Evolutionary conservation across 768 basidiomycete species (phyloP).

Genomic region (Suillus plorans): DNA sequence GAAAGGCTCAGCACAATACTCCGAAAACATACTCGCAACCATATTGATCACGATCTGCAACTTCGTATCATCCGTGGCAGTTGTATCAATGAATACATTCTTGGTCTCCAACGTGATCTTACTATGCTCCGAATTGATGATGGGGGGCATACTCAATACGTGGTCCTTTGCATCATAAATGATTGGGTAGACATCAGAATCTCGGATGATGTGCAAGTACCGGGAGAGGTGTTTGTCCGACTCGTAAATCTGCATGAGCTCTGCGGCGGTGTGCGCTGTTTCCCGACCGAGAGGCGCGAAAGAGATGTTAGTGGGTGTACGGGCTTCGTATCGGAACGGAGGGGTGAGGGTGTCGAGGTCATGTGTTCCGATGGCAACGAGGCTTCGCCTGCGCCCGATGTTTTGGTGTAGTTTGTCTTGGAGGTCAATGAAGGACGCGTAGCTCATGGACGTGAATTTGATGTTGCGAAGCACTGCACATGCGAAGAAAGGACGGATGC

Average conservation of each 20-base stretch:
- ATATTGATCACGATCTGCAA: slow-evolving; percentile 95
- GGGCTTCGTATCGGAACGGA: slow-evolving; percentile 87
- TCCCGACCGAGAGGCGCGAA: slow-evolving; percentile 86
- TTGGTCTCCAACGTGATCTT: slow-evolving; percentile 93
- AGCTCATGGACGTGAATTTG: slow-evolving; percentile 83
- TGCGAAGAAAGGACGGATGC: slow-evolving; percentile 88
- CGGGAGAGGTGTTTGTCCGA: slow-evolving; percentile 91
- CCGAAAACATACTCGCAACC: slow-evolving; percentile 95
- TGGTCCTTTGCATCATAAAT: slow-evolving; percentile 89
- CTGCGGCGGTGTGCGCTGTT: slow-evolving; percentile 78
- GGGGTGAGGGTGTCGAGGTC: slow-evolving; percentile 87
- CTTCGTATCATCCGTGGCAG: slow-evolving; percentile 96
- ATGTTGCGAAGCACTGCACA: slow-evolving; percentile 89
- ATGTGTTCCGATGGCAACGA: slow-evolving; percentile 97
- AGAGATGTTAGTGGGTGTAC: slow-evolving; percentile 83
- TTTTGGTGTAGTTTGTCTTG: slow-evolving; percentile 99
- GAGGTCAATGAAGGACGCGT: slow-evolving; percentile 97
- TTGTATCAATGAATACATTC: slow-evolving; percentile 96
- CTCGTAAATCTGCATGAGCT: slow-evolving; percentile 93
- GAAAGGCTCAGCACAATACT: slow-evolving; percentile 91
- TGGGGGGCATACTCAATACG: slow-evolving; percentile 96
- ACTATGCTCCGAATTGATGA: slow-evolving; percentile 96
- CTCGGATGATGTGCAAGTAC: slow-evolving; percentile 91
- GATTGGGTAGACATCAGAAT: slow-evolving; percentile 95
- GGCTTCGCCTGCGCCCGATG: slow-evolving; percentile 82